Evolutionary conservation across 495 filamentous ascomycete species (phyloP).

Genomic region (Amorphotheca resinae): DNA sequence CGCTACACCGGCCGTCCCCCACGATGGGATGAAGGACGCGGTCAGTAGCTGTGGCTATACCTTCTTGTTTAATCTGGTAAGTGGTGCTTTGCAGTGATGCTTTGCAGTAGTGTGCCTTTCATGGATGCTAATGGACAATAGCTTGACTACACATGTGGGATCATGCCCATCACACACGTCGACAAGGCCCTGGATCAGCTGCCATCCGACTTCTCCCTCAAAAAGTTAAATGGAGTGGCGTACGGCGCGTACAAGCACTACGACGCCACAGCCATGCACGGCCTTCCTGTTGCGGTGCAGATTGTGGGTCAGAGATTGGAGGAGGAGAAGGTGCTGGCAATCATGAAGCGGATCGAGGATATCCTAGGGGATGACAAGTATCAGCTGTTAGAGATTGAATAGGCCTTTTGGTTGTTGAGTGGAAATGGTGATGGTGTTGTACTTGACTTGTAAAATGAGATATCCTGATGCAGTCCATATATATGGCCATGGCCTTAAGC

Average conservation of each 20-base stretch:
- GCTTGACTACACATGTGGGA: constrained; percentile 77
- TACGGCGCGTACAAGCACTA: constrained; percentile 81
- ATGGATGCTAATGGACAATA: constrained; percentile 11
- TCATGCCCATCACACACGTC: constrained; percentile 80
- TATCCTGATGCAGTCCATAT: too few species aligned
- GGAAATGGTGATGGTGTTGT: too few species aligned
- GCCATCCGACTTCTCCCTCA: constrained; percentile 41
- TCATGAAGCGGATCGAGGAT: constrained; percentile 69
- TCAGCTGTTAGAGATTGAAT: constrained; percentile 41
- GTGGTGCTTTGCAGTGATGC: constrained; percentile 25
- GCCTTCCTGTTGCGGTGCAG: constrained; percentile 78
- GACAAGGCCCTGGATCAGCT: constrained; percentile 56
- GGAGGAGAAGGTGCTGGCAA: constrained; percentile 83
- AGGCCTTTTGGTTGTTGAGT: too few species aligned
- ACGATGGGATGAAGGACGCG: constrained; percentile 74
- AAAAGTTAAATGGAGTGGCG: constrained; percentile 63
- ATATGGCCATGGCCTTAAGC: too few species aligned
- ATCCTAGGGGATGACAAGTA: constrained; percentile 60
- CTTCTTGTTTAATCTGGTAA: constrained; percentile 78
- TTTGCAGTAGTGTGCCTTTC: background rate
- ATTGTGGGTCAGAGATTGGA: constrained; percentile 73
- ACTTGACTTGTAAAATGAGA: too few species aligned
- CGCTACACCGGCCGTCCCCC: constrained; percentile 80
- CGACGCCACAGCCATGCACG: constrained; percentile 71
- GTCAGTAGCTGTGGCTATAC: constrained; percentile 90